Conservation (phyloP, 805 yeast genomes). For the Ogataea zsoltii region DNA sequence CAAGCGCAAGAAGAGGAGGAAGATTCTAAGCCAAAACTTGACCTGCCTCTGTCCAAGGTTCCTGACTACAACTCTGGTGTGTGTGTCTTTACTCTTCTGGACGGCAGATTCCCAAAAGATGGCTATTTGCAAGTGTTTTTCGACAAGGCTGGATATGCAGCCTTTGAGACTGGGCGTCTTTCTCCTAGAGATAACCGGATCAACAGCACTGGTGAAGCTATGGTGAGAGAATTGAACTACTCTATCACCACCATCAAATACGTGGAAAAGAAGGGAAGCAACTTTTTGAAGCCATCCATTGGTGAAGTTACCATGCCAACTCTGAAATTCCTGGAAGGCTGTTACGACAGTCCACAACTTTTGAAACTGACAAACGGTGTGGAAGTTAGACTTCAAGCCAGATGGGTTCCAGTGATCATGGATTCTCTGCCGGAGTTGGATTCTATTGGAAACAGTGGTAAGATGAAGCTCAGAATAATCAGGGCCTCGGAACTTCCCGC, state of each 20-base stretch:
- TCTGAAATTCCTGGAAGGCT: conserved; percentile 57
- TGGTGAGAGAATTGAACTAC: conserved; percentile 72
- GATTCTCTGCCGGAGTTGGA: conserved; percentile 70
- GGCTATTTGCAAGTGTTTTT: conserved; percentile 73
- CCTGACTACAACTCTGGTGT: conserved; percentile 70
- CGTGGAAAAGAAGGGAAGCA: conserved; percentile 52
- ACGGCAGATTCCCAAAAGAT: conserved; percentile 57
- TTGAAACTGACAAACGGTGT: conserved; percentile 46
- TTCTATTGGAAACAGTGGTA: conserved; percentile 73
- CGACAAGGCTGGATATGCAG: conserved; percentile 71
- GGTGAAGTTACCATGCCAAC: conserved; percentile 71
- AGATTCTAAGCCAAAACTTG: conserved; percentile 43
- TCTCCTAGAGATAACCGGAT: conserved; percentile 40
- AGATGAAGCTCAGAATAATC: conserved; percentile 57
- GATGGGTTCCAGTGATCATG: conserved; percentile 77
- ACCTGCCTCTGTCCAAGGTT: conserved; percentile 59
- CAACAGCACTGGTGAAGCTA: conserved; percentile 64
- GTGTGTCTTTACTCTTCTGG: conserved; percentile 63
- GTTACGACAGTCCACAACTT: conserved; percentile 62
- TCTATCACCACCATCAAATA: conserved; percentile 66
- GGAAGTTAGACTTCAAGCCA: conserved; percentile 54
- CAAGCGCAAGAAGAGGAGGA: conserved; percentile 39
- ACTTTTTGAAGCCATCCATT: conserved; percentile 56
- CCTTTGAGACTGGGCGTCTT: conserved; percentile 57
- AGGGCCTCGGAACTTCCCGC: conserved; percentile 71